Conservation (phyloP, 139 green algal genomes). For the Ulvella scutata region DNA sequence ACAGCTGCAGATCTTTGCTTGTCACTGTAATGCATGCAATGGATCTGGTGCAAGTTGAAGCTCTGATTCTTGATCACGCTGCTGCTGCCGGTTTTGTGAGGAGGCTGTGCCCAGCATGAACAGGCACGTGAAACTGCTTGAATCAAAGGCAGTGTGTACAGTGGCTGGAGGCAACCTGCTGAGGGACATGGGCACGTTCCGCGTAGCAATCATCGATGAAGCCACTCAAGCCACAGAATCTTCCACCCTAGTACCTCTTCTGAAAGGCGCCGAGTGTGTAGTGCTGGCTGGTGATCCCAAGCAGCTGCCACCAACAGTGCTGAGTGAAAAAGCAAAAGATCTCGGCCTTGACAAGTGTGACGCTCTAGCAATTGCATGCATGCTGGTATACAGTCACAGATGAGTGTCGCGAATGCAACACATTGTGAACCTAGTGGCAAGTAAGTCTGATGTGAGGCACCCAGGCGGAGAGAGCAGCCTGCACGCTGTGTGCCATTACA, state of each 20-base stretch:
- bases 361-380: background rate
- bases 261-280: slow-evolving; percentile 51
- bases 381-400: too few relatives aligned
- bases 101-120: background rate
- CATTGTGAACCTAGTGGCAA: too few relatives aligned
- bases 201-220: slow-evolving; percentile 82
- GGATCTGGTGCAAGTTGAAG: background rate
- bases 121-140: background rate
- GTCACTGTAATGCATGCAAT: background rate
- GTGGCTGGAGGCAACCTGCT: background rate
- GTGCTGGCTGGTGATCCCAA: slow-evolving; percentile 81
- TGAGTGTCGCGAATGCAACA: too few relatives aligned
- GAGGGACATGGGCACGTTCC: slow-evolving; percentile 26
- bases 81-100: background rate
- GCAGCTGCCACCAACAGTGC: slow-evolving; percentile 81
- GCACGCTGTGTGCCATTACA: too few relatives aligned
- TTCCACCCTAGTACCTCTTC: slow-evolving; percentile 62
- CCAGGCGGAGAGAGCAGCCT: too few relatives aligned
- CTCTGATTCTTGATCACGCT: background rate
- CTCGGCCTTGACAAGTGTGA: background rate
- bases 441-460: too few relatives aligned
- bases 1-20: too few relatives aligned
- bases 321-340: slow-evolving; percentile 29
- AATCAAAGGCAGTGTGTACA: background rate
- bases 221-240: slow-evolving; percentile 84